Base-by-base conservation (phyloP, 140 eudicot species). In the Anethum foeniculum region DNA sequence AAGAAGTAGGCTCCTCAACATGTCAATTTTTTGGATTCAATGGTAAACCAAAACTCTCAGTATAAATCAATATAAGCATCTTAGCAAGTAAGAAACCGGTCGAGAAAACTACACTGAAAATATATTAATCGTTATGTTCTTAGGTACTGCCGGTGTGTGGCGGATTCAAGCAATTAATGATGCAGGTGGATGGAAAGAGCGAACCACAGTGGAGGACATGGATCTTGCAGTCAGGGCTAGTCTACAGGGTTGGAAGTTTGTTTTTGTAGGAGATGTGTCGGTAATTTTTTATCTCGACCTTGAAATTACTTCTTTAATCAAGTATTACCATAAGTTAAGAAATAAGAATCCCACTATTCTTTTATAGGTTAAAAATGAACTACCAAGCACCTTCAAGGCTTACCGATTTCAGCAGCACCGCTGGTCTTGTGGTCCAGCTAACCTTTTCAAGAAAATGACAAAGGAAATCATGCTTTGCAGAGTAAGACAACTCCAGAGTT, bases 361-460 rank as follows among this genome's bases (percentile, higher is more conserved):
- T 49, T 72, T 13, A 51, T 71, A 90, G 96, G 94, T 91, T 11
- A 93, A 88, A 85, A 93, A 89, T 75, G 96, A 93, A 81, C 94
- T 90, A 47, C 97, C 97, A 27, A 93, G 97, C 73, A 93, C 97
- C 71, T 90, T 90, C 80, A 93, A 93, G 86, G 97, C 96, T 28
- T 93, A 89, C 73, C 79, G 96, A 49, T 93, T 23, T 75, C 97
- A 93, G 82, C 97, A 93, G 80, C 97, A 93, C 81, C 92, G 97
- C 18, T 93, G 97, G 97, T 93, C 97, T 46, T 93, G 97, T 54
- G 97, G 97, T 34, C 97, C 97, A 4, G 97, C 97, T 32, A 93
- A 93, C 81, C 89, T 93, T 39, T 89, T 93, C 81, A 86, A 88
- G 79, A 93, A 93, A 83, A 93, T 93, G 96, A 76, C 89, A 62